Base-by-base conservation (phyloP, 371 early-diverging fungal species). In the Mortierella sp. region DNA sequence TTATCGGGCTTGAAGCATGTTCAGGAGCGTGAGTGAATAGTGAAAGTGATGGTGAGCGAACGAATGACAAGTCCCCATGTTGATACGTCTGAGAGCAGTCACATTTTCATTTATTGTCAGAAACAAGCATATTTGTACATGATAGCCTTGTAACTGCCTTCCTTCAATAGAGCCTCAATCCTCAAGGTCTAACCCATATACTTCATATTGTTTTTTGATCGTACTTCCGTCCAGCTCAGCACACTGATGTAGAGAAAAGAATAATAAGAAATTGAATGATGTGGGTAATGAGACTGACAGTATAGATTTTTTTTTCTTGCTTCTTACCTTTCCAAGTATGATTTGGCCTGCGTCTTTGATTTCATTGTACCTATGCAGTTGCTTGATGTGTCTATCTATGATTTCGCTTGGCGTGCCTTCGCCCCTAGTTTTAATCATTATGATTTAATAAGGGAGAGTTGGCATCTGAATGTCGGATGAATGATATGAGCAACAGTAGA, bases 221-320 rank as follows among this genome's bases (percentile, higher is more conserved):
- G 82, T 82, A 23, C 73, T 82, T 3, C 82, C 82, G 40, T 82
- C 82, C 40, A 76, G 22, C 26, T 76, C 82, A 22, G 82, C 82
- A 17, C 68, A 72, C 82, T 81, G 34, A 40, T 34, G 15, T 57
- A 9, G 19, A 9, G 19, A 54, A 23, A 26, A 35, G 49, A 23
- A 40, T 9, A 22, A 17, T 28, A 19, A 40, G 19, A 49, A 49
- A 23, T 6, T 13, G 7, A 15, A 61, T n/a, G 53, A 57, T 7
- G 28, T 13, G 19, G 8, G n/a, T 29, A 37, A 43, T 49, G 0
- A 22, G 26, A 13, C 19, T 22, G 15, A 66, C 1, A 43, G 15
- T 3, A 54, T 5, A 31, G 29, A 22, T 55, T 17, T 22, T 13
- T 35, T n/a, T 28, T 12, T 51, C 22, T 26, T 59, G 6, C 22